Evolutionary conservation across 805 yeast genomes (phyloP).

Genomic region (Myxozyma sirexii): DNA sequence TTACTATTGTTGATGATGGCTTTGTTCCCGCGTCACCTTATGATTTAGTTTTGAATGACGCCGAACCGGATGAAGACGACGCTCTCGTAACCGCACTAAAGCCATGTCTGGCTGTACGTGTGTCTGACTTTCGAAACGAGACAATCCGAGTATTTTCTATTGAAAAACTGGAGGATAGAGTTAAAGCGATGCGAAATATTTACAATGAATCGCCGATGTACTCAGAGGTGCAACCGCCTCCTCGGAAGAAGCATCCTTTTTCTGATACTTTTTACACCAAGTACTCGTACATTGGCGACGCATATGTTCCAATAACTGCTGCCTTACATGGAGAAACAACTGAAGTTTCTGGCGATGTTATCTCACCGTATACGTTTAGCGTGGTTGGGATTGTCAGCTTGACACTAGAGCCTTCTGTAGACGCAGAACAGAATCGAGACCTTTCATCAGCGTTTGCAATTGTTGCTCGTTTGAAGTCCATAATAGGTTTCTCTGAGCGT

Average conservation of each 20-base stretch:
- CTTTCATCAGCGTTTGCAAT: constrained; percentile 12
- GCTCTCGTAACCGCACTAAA: constrained; percentile 8
- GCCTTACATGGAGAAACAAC: constrained; percentile 11
- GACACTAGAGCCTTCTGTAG: constrained; percentile 18
- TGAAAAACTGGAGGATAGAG: constrained; percentile 20
- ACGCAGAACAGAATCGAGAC: background rate
- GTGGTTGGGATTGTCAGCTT: constrained; percentile 31
- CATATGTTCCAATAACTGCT: constrained; percentile 19
- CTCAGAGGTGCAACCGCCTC: constrained; percentile 5
- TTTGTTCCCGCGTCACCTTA: constrained; percentile 25
- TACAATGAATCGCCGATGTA: constrained; percentile 26
- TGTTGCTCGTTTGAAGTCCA: constrained; percentile 15
- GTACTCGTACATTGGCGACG: constrained; percentile 29
- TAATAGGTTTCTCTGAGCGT: constrained; percentile 34
- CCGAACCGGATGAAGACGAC: constrained; percentile 31
- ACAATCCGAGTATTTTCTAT: constrained; percentile 31
- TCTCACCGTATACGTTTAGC: constrained; percentile 36
- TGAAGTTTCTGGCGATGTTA: constrained; percentile 26
- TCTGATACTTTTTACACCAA: constrained; percentile 2
- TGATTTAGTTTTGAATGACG: constrained; percentile 25
- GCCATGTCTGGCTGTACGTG: constrained; percentile 36
- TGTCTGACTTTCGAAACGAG: constrained; percentile 27
- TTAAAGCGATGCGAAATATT: constrained; percentile 24
- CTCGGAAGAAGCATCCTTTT: constrained; percentile 3
- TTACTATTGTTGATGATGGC: constrained; percentile 27